A percentile compares a stretch with the other conserved stretches of the same genome.
phyloP scores from a whole-genome alignment of 2,329 filamentous ascomycete genomes.

The Cryphonectria carpinicola region DNA sequence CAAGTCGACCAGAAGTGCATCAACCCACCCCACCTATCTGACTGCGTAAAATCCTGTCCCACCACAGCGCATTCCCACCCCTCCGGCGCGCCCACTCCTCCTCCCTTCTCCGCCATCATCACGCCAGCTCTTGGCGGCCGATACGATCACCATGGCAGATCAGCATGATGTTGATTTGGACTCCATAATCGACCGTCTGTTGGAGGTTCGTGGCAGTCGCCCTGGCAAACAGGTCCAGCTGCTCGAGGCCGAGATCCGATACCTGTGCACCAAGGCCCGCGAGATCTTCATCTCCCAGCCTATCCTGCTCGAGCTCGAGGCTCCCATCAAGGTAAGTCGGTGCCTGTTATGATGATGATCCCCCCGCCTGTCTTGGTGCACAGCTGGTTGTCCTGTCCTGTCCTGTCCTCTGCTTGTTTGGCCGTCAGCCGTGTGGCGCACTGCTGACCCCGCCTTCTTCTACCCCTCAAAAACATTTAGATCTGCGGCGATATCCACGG shows the following conservation, averaged over 20 bases:
- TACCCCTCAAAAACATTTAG: constrained; percentile 51
- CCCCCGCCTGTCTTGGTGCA: background rate
- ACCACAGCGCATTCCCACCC: constrained; percentile 29
- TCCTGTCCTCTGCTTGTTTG: constrained; percentile 15
- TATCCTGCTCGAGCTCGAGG: constrained; percentile 95
- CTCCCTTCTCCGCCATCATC: constrained; percentile 28
- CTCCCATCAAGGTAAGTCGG: constrained; percentile 89
- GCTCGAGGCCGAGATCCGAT: constrained; percentile 93
- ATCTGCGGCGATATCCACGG: constrained; percentile 99
- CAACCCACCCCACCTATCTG: constrained; percentile 29
- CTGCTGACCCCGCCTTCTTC: constrained; percentile 20
- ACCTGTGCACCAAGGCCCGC: constrained; percentile 95
- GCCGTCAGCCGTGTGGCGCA: constrained; percentile 8
- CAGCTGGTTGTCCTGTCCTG: background rate
- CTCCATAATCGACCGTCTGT: constrained; percentile 97
- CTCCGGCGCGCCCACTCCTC: constrained; percentile 29
- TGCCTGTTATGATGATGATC: constrained; percentile 13
- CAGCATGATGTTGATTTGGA: constrained; percentile 94
- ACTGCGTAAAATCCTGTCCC: constrained; percentile 30
- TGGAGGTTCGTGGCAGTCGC: constrained; percentile 96
- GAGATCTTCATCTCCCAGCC: constrained; percentile 99
- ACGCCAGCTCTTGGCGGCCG: constrained; percentile 41
- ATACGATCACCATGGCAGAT: constrained; percentile 58
- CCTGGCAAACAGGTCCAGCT: constrained; percentile 99
- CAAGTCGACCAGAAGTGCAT: constrained; percentile 29